These are phyloP conservation scores for Gaillardinia entomophila DNA, from an alignment of 805 yeast species.

Conservation along the genomic window DNA sequence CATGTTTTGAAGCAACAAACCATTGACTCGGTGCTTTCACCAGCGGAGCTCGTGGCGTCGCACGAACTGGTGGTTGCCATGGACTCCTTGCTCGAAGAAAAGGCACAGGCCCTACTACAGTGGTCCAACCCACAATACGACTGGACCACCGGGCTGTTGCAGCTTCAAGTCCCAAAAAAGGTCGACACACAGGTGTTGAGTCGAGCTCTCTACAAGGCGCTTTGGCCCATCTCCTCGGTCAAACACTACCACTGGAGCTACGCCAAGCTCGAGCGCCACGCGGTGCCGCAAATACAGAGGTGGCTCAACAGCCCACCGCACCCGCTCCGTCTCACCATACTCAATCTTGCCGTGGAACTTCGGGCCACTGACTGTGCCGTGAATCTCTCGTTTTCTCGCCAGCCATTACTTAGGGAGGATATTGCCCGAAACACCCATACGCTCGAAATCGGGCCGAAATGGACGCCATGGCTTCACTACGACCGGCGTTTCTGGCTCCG, in stretches of 20 bases:
- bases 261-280: slow-evolving; percentile 28
- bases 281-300: slow-evolving; percentile 19
- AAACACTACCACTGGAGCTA: slow-evolving; percentile 35
- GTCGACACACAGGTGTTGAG: slow-evolving; percentile 15
- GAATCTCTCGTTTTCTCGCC: slow-evolving; percentile 12
- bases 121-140: background rate
- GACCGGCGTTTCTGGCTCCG: slow-evolving; percentile 38
- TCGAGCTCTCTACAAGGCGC: slow-evolving; percentile 19
- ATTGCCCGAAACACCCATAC: background rate
- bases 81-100: slow-evolving; percentile 1
- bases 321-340: background rate
- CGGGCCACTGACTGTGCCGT: background rate
- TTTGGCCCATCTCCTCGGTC: slow-evolving; percentile 25
- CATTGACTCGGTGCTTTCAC: no score
- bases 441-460: slow-evolving; percentile 1
- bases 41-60: slow-evolving; percentile 1
- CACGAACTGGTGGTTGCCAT: slow-evolving; percentile 3
- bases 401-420: slow-evolving; percentile 14
- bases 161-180: slow-evolving; percentile 5
- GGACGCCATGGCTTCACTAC: slow-evolving; percentile 29
- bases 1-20: slow-evolving; percentile 13
- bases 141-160: slow-evolving; percentile 5
- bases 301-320: background rate
- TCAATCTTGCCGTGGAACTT: background rate
- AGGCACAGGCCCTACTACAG: slow-evolving; percentile 2